phyloP scores from a whole-genome alignment of 1,284 basidiomycete genomes.

The Fistulinella cinereoalba region DNA sequence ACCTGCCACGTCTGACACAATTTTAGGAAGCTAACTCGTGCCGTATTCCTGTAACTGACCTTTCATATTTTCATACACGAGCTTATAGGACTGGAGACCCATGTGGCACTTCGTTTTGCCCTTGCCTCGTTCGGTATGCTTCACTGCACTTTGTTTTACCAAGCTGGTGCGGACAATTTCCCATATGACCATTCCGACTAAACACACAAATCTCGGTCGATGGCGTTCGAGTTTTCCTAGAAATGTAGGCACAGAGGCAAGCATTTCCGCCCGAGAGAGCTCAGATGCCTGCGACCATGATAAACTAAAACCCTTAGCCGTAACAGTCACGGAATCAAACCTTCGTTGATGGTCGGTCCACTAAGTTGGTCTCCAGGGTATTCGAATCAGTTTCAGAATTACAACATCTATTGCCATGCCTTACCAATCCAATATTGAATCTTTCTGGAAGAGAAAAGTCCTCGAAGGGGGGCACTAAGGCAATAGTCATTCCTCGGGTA shows the following conservation, averaged over 20 bases:
- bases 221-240: constrained; percentile 37
- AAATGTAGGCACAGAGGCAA: constrained; percentile 36
- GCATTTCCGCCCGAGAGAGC: constrained; percentile 45
- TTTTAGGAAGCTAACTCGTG: not conserved
- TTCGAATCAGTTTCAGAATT: no score
- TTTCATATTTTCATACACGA: constrained; percentile 14
- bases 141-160: not conserved
- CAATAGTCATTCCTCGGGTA: constrained; percentile 41
- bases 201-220: constrained; percentile 44
- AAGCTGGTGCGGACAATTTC: constrained; percentile 37
- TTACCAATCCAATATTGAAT: constrained; percentile 45
- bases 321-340: constrained; percentile 23
- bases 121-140: not conserved
- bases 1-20: not conserved
- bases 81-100: constrained; percentile 28
- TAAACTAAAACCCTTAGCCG: not conserved
- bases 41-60: constrained; percentile 1
- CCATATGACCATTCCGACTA: constrained; percentile 53
- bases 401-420: not conserved
- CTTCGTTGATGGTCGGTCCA: constrained; percentile 45
- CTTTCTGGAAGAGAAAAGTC: constrained; percentile 36
- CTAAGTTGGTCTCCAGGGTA: constrained; percentile 45
- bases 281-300: constrained; percentile 38
- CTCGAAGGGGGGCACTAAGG: constrained; percentile 34
- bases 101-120: constrained; percentile 5